A percentile compares a stretch with the other conserved stretches of the same genome.
These are phyloP conservation scores for Crepidotus variabilis DNA, from an alignment of 768 basidiomycete genomes.

Conservation along the genomic window DNA sequence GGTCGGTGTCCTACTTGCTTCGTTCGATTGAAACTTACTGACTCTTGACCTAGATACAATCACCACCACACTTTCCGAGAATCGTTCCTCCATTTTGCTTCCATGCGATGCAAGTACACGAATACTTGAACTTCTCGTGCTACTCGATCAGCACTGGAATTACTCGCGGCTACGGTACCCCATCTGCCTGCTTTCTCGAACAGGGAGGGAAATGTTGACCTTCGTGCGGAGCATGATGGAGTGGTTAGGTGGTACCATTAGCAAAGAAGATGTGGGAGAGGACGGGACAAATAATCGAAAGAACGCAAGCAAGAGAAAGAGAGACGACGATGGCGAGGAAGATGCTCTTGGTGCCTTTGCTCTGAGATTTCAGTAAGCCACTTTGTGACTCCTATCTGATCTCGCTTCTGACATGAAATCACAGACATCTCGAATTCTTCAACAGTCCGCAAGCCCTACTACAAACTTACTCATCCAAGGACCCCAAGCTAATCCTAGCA, in stretches of 20 bases:
- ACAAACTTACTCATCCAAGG: slow-evolving; percentile 78
- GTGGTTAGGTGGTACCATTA: slow-evolving; percentile 95
- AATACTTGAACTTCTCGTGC: slow-evolving; percentile 91
- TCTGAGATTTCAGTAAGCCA: slow-evolving; percentile 80
- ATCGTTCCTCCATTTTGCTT: slow-evolving; percentile 78
- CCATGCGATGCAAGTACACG: slow-evolving; percentile 94
- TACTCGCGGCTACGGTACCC: slow-evolving; percentile 82
- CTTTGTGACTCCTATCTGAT: background rate
- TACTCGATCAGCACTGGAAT: slow-evolving; percentile 97
- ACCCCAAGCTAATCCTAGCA: slow-evolving; percentile 91
- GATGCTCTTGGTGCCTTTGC: slow-evolving; percentile 83
- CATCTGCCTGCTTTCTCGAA: slow-evolving; percentile 89
- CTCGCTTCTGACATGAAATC: slow-evolving; percentile 2
- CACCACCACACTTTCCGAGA: slow-evolving; percentile 71
- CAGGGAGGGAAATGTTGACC: slow-evolving; percentile 89
- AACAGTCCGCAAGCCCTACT: slow-evolving; percentile 75
- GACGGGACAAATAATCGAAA: slow-evolving; percentile 56
- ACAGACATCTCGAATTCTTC: slow-evolving; percentile 90
- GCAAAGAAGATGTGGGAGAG: slow-evolving; percentile 87
- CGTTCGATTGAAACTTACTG: slow-evolving; percentile 3
- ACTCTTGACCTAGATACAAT: slow-evolving; percentile 64
- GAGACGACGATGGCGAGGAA: slow-evolving; percentile 73
- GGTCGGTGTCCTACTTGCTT: slow-evolving; percentile 39
- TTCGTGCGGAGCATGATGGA: slow-evolving; percentile 98
- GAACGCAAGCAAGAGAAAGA: slow-evolving; percentile 47